A percentile compares a stretch with the other conserved stretches of the same genome.
Evolutionary conservation across 768 basidiomycete species (phyloP).

Genomic region (Termitomyces eurrhizus): DNA sequence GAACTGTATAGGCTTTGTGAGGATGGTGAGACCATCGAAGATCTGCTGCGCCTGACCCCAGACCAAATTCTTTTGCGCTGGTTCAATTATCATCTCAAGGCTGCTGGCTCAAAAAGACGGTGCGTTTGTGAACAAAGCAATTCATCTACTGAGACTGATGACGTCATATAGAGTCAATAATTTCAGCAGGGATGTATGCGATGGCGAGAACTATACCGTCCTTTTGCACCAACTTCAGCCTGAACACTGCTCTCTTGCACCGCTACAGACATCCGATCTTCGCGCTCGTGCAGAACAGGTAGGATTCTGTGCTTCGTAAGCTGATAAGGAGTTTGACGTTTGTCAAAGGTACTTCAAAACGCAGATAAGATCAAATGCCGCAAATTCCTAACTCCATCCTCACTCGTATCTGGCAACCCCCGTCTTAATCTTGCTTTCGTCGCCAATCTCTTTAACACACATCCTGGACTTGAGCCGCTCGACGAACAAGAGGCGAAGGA

Average conservation of each 20-base stretch:
- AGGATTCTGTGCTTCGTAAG: conserved; percentile 2
- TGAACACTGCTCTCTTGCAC: conserved; percentile 85
- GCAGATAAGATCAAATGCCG: conserved; percentile 92
- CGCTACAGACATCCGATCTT: conserved; percentile 81
- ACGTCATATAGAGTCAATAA: conserved; percentile 75
- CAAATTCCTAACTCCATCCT: conserved; percentile 90
- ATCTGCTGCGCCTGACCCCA: conserved; percentile 88
- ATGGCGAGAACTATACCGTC: conserved; percentile 97
- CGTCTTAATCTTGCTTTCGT: conserved; percentile 98
- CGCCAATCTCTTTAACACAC: conserved; percentile 97
- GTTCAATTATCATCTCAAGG: conserved; percentile 99
- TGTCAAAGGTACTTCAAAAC: conserved; percentile 74
- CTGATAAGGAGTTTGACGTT: background rate
- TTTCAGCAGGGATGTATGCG: conserved; percentile 95
- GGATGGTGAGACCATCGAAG: conserved; percentile 96
- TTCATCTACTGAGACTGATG: conserved; percentile 6
- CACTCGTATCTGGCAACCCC: conserved; percentile 91
- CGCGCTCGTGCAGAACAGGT: conserved; percentile 84
- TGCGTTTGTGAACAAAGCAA: conserved; percentile 22
- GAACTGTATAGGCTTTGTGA: conserved; percentile 95
- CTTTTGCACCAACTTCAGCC: conserved; percentile 96
- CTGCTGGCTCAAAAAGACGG: conserved; percentile 88
- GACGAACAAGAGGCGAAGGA: conserved; percentile 93
- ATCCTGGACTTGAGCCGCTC: conserved; percentile 90
- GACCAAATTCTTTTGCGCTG: conserved; percentile 97